phyloP scores from a whole-genome alignment of 306 rosid genomes.

The Lagenaria siceraria region DNA sequence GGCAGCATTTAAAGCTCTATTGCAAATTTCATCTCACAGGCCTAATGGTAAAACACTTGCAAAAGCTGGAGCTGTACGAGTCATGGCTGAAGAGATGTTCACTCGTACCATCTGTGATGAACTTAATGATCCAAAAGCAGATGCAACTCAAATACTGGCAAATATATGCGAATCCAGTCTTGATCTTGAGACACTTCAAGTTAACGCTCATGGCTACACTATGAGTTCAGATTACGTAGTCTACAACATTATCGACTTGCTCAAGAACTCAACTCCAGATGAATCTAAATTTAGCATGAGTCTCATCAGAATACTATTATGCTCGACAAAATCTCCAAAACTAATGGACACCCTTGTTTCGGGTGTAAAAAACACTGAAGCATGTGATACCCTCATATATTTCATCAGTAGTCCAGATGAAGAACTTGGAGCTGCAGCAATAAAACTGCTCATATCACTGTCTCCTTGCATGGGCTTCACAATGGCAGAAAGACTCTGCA shows the following conservation, averaged over 20 bases:
- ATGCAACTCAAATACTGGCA: slow-evolving; percentile 36
- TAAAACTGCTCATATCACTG: slow-evolving; percentile 23
- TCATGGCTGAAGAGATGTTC: slow-evolving; percentile 40
- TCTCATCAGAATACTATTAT: slow-evolving; percentile 26
- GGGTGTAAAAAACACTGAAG: slow-evolving; percentile 21
- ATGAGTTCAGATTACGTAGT: slow-evolving; percentile 29
- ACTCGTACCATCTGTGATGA: slow-evolving; percentile 18
- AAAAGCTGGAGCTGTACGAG: slow-evolving; percentile 25
- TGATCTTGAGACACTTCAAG: slow-evolving; percentile 24
- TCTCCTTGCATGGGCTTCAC: slow-evolving; percentile 26
- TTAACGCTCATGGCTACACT: slow-evolving; percentile 22
- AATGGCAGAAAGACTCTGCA: slow-evolving; percentile 22
- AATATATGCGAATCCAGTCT: slow-evolving; percentile 22
- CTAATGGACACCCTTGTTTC: slow-evolving; percentile 15
- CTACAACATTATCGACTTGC: slow-evolving; percentile 23
- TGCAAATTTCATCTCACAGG: slow-evolving; percentile 24
- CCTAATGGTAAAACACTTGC: slow-evolving; percentile 21
- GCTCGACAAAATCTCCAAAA: slow-evolving; percentile 18
- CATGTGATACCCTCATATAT: slow-evolving; percentile 23
- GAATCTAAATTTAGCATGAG: slow-evolving; percentile 21
- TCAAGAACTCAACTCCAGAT: slow-evolving; percentile 29
- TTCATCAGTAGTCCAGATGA: slow-evolving; percentile 20
- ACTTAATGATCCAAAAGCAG: slow-evolving; percentile 24
- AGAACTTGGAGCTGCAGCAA: slow-evolving; percentile 16
- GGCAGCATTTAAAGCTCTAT: slow-evolving; percentile 29